phyloP scores from a whole-genome alignment of 2,329 filamentous ascomycete species.

The Pseudogymnoascus sp. region DNA sequence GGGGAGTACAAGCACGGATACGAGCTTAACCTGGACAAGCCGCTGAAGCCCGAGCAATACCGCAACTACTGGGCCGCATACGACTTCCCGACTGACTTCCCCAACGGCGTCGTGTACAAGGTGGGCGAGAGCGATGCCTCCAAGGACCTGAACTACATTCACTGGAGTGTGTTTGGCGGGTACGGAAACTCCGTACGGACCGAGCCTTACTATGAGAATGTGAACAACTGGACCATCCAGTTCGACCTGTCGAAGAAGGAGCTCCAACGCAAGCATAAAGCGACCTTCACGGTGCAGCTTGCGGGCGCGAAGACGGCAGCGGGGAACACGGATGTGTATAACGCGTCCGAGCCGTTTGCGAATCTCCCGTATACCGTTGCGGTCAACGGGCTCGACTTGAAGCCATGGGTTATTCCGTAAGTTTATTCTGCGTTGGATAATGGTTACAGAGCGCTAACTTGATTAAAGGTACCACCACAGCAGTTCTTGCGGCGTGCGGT shows the following conservation, averaged over 20 bases:
- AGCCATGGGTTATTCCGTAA: conserved; percentile 50
- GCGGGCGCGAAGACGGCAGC: conserved; percentile 54
- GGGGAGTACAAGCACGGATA: conserved; percentile 54
- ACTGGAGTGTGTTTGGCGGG: conserved; percentile 56
- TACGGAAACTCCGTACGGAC: conserved; percentile 40
- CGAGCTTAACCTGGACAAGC: conserved; percentile 38
- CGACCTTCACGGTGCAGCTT: conserved; percentile 54
- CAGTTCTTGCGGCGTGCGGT: conserved; percentile 52
- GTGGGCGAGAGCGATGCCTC: conserved; percentile 43
- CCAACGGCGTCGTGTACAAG: conserved; percentile 47
- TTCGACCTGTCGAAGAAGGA: conserved; percentile 40
- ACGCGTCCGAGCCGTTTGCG: conserved; percentile 42
- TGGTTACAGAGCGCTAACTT: conserved; percentile 12
- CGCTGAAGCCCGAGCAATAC: conserved; percentile 47
- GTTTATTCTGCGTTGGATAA: conserved; percentile 14
- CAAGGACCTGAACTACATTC: conserved; percentile 53
- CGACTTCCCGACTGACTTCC: conserved; percentile 52
- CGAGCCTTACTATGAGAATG: conserved; percentile 36
- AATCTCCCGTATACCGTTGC: conserved; percentile 45
- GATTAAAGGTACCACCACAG: conserved; percentile 41
- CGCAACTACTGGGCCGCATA: conserved; percentile 53
- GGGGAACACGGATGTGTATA: conserved; percentile 53
- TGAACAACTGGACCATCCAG: conserved; percentile 52
- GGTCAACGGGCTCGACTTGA: conserved; percentile 37
- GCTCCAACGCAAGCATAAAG: conserved; percentile 35